Evolutionary conservation across 1,284 basidiomycete species (phyloP).

Genomic region (Fomitopsis pinicola): DNA sequence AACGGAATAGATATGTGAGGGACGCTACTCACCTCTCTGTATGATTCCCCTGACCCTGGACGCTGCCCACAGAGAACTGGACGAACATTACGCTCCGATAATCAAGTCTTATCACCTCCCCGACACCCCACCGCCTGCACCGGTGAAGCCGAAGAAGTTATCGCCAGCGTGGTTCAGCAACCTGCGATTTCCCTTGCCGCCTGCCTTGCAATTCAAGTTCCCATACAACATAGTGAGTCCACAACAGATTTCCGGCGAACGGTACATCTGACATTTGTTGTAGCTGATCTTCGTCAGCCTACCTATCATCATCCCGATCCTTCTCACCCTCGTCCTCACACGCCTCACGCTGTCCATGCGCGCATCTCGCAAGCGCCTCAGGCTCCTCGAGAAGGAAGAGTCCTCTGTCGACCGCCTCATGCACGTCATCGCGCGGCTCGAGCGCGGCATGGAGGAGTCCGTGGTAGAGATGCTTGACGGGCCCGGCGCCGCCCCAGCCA

Average conservation of each 20-base stretch:
- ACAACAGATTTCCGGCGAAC: not conserved
- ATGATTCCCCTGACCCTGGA: not conserved
- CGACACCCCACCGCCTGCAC: constrained; percentile 33
- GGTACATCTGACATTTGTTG: not conserved
- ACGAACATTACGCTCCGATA: constrained; percentile 52
- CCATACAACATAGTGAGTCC: constrained; percentile 69
- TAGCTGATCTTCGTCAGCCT: constrained; percentile 52
- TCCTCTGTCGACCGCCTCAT: constrained; percentile 39
- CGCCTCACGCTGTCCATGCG: constrained; percentile 50
- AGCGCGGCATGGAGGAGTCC: constrained; percentile 53
- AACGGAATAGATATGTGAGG: constrained; percentile 60
- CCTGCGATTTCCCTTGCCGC: constrained; percentile 46
- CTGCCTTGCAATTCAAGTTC: constrained; percentile 59
- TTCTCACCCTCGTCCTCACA: constrained; percentile 46
- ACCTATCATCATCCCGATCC: constrained; percentile 60
- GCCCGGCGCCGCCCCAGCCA: not conserved
- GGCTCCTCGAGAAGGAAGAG: constrained; percentile 50
- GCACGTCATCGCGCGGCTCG: constrained; percentile 52
- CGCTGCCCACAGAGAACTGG: constrained; percentile 40
- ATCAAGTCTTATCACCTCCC: constrained; percentile 47
- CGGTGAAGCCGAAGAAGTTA: constrained; percentile 34
- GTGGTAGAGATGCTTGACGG: constrained; percentile 43
- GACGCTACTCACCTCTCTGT: constrained; percentile 17
- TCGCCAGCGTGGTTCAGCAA: constrained; percentile 46
- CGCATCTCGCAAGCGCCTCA: constrained; percentile 57